Conservation (phyloP, 164 flowering plant genomes). For the Litsea cubeba region DNA sequence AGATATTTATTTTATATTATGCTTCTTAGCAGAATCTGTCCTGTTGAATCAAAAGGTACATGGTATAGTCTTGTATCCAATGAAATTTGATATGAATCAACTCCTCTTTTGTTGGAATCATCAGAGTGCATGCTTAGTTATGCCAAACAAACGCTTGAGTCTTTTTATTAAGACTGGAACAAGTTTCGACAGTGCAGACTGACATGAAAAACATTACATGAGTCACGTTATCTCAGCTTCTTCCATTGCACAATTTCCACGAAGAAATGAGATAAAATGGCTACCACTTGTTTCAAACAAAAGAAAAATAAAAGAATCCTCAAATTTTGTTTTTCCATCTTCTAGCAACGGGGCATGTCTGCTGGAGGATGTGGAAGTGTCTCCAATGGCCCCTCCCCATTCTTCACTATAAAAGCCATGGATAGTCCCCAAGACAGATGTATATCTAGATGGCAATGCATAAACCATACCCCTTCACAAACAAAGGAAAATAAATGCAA, state of each 20-base stretch:
- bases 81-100: too few relatives aligned
- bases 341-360: constrained; percentile 52
- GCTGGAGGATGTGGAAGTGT: constrained; percentile 63
- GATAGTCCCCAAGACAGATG: constrained; percentile 60
- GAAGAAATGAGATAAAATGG: not conserved
- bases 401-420: constrained; percentile 52
- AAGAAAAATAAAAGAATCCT: not conserved
- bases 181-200: too few relatives aligned
- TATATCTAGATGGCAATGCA: constrained; percentile 68
- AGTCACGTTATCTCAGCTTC: not conserved
- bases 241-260: not conserved
- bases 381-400: constrained; percentile 47
- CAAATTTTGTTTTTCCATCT: too few relatives aligned
- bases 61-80: too few relatives aligned
- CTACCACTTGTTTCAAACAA: not conserved
- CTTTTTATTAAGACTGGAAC: too few relatives aligned
- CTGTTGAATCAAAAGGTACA: too few relatives aligned
- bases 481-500: not conserved
- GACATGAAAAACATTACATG: not conserved
- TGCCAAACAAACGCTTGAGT: too few relatives aligned
- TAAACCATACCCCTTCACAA: constrained; percentile 57
- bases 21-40: too few relatives aligned
- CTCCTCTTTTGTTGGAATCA: too few relatives aligned
- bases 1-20: too few relatives aligned
- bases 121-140: too few relatives aligned